phyloP scores from a whole-genome alignment of 2,329 filamentous ascomycete species.

The Didymellaceae sp. region DNA sequence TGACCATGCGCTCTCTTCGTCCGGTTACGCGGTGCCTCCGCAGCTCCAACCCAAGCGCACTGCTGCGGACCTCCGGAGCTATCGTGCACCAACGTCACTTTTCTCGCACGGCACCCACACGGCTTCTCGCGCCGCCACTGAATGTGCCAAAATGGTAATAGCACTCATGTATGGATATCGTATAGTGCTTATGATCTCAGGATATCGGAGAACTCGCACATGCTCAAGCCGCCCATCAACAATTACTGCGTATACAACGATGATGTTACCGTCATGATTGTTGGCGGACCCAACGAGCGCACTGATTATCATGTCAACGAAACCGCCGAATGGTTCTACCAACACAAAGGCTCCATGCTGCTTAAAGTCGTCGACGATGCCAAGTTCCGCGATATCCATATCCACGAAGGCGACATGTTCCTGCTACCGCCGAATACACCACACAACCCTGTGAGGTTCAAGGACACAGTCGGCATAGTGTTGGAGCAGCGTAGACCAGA shows the following conservation, averaged over 20 bases:
- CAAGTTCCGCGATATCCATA: slow-evolving; percentile 81
- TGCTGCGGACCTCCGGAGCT: slow-evolving; percentile 21
- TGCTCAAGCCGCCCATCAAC: slow-evolving; percentile 92
- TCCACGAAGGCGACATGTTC: slow-evolving; percentile 93
- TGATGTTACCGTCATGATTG: slow-evolving; percentile 86
- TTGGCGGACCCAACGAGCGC: slow-evolving; percentile 92
- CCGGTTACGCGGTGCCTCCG: slow-evolving; percentile 22
- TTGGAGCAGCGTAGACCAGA: slow-evolving; percentile 82
- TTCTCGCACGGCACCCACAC: slow-evolving; percentile 29
- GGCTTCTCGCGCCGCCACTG: slow-evolving; percentile 40
- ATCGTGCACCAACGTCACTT: slow-evolving; percentile 31
- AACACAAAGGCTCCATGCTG: slow-evolving; percentile 90
- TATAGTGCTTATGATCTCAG: slow-evolving; percentile 55
- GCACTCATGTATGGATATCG: neutral
- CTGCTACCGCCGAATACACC: slow-evolving; percentile 92
- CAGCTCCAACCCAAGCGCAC: slow-evolving; percentile 14
- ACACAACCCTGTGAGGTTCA: slow-evolving; percentile 93
- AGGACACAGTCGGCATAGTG: slow-evolving; percentile 91
- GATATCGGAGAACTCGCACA: slow-evolving; percentile 89
- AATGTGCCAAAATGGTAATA: slow-evolving; percentile 52
- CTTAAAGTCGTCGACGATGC: slow-evolving; percentile 83
- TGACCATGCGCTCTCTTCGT: slow-evolving; percentile 29
- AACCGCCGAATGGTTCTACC: slow-evolving; percentile 98
- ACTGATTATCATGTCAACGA: slow-evolving; percentile 99
- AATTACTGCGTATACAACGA: slow-evolving; percentile 97